phyloP scores from a whole-genome alignment of 106 monocot species.

The Dioscorea zingiberensis region DNA sequence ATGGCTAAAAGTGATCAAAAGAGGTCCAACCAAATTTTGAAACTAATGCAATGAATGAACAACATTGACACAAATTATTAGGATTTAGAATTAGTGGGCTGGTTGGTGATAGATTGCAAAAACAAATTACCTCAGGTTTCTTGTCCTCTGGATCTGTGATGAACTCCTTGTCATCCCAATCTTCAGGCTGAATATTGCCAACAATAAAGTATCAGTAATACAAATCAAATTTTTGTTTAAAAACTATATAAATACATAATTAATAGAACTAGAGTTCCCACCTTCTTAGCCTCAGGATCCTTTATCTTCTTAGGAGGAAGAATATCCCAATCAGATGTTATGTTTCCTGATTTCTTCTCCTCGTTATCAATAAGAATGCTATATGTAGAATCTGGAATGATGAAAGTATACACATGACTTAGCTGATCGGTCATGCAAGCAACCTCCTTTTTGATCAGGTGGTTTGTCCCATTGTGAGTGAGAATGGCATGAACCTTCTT shows the following conservation, averaged over 20 bases:
- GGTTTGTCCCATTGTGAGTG: constrained; percentile 35
- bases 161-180: constrained; percentile 68
- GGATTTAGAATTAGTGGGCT: too few species aligned
- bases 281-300: constrained; percentile 67
- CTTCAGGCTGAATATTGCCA: constrained; percentile 43
- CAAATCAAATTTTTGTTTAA: too few species aligned
- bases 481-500: constrained; percentile 56
- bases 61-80: too few species aligned
- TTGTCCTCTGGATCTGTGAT: constrained; percentile 72
- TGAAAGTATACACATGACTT: constrained; percentile 51
- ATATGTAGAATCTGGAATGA: constrained; percentile 52
- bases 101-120: not conserved
- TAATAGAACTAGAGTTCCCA: not conserved
- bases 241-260: too few species aligned
- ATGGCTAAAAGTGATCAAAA: too few species aligned
- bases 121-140: constrained; percentile 57
- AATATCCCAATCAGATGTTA: constrained; percentile 44
- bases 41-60: not conserved
- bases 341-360: constrained; percentile 44
- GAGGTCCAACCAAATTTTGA: not conserved
- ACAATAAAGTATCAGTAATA: too few species aligned
- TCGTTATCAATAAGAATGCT: constrained; percentile 54
- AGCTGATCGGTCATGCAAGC: constrained; percentile 51
- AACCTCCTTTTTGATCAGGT: constrained; percentile 54
- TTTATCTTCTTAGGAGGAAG: constrained; percentile 62